These are phyloP conservation scores for Porogramme epimiltina DNA, from an alignment of 1,284 basidiomycete species.

Conservation along the genomic window DNA sequence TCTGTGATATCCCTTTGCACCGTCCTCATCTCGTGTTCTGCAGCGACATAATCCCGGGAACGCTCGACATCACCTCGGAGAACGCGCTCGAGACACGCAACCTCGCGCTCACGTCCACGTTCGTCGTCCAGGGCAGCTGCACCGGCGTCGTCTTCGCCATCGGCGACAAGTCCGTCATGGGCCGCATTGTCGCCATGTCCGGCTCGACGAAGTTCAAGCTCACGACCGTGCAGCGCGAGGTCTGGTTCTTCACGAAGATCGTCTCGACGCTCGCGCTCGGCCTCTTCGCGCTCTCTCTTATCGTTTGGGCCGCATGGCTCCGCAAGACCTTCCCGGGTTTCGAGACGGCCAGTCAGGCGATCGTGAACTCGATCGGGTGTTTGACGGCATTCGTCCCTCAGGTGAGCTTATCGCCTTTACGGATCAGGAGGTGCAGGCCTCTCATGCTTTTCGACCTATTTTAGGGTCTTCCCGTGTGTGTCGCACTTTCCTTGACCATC, in stretches of 20 bases:
- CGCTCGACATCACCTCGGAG: slow-evolving; percentile 50
- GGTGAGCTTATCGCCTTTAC: slow-evolving; percentile 24
- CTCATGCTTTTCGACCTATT: background rate
- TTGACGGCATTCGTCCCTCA: slow-evolving; percentile 54
- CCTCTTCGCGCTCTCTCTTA: slow-evolving; percentile 42
- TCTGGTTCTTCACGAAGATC: slow-evolving; percentile 52
- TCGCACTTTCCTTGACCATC: slow-evolving; percentile 52
- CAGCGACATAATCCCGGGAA: slow-evolving; percentile 52
- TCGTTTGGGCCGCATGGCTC: slow-evolving; percentile 50
- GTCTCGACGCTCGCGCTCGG: slow-evolving; percentile 43
- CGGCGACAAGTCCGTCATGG: slow-evolving; percentile 61
- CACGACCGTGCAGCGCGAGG: slow-evolving; percentile 49
- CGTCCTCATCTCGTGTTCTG: background rate
- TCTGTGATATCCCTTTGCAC: background rate
- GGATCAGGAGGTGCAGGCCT: too few relatives aligned
- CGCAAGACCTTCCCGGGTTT: slow-evolving; percentile 38
- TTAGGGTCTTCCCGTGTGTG: slow-evolving; percentile 50
- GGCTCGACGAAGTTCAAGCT: slow-evolving; percentile 49
- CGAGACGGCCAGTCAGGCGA: slow-evolving; percentile 40
- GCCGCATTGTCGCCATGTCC: slow-evolving; percentile 61
- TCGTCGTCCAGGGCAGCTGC: slow-evolving; percentile 57
- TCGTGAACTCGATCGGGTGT: slow-evolving; percentile 50
- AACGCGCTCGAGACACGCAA: slow-evolving; percentile 68
- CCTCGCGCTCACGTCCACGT: slow-evolving; percentile 56
- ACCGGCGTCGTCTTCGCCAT: slow-evolving; percentile 61